Base-by-base conservation (phyloP, 495 filamentous ascomycete genomes). In the Trichoderma virens region DNA sequence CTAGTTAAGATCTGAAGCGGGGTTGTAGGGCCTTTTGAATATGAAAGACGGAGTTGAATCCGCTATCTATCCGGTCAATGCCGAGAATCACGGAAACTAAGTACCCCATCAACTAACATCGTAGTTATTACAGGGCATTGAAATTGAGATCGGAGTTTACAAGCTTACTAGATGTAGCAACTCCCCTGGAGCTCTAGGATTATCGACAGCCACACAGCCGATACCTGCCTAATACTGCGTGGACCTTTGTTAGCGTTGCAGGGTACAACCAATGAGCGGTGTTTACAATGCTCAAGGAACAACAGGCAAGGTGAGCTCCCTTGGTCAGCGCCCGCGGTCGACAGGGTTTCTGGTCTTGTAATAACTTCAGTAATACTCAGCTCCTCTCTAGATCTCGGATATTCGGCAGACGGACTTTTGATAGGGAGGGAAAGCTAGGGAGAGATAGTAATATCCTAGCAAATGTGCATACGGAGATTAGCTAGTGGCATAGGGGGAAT, bases 201-300 rank as follows among this genome's bases (percentile, higher is more conserved):
- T n/a, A 20, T 18, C n/a, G 5, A 45, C n/a, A 14, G 5, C 51
- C 25, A 30, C 51, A 27, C 3, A 28, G 30, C 51, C 7, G 8
- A 56, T 14, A 56, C 51, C 51, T 56, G 51, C 51, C 51, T 56
- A 56, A 56, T 28, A 25, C 51, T 56, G 51, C 11, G 23, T n/a
- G 51, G 25, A 56, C 51, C 51, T 56, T 56, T 56, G 51, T 56
- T 56, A 56, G 51, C 51, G 51, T 56, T 27, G 1, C 9, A 14
- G 8, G 2, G 25, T n/a, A 28, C 13, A 16, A 3, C 47, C 25
- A 56, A 56, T 27, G 27, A 28, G 25, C 25, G 20, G 9, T 18
- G 14, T 14, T 56, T 23, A 30, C 25, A 31, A 27, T 30, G 3
- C 51, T 30, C 25, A 56, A 28, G 9, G 51, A 8, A 27, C 5